These are phyloP conservation scores for Arctostaphylos glauca DNA, from an alignment of 148 eudicot genomes.

Conservation along the genomic window DNA sequence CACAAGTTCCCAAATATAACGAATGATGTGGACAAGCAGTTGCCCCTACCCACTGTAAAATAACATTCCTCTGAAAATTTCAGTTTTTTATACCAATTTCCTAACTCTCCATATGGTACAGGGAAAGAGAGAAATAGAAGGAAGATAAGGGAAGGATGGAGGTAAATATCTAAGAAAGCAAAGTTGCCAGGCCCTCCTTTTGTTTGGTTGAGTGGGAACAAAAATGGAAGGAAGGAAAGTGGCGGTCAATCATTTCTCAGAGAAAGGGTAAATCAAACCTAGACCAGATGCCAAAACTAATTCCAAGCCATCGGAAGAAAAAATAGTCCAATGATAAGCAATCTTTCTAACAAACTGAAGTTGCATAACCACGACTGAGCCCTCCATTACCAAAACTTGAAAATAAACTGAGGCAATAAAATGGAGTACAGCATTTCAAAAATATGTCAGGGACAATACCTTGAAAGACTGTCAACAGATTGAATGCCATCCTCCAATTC, in stretches of 20 bases:
- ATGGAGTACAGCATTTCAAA: background rate
- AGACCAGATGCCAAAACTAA: background rate
- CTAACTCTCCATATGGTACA: background rate
- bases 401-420: background rate
- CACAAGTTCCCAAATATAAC: background rate
- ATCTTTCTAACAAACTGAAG: background rate
- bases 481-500: slow-evolving; percentile 82
- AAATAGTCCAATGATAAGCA: background rate
- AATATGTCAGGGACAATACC: slow-evolving; percentile 33
- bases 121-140: background rate
- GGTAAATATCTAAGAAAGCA: background rate
- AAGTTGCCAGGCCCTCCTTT: background rate
- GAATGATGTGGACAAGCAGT: background rate
- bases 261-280: background rate
- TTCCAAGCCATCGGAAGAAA: background rate
- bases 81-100: background rate
- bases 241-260: background rate
- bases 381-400: background rate
- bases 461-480: slow-evolving; percentile 91
- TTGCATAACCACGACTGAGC: background rate
- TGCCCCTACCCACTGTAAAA: background rate
- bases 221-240: background rate
- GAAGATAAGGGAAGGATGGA: background rate
- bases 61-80: background rate
- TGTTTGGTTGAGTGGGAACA: slow-evolving; percentile 2